phyloP scores from a whole-genome alignment of 257 asterid genomes.

The Plectranthus barbatus region DNA sequence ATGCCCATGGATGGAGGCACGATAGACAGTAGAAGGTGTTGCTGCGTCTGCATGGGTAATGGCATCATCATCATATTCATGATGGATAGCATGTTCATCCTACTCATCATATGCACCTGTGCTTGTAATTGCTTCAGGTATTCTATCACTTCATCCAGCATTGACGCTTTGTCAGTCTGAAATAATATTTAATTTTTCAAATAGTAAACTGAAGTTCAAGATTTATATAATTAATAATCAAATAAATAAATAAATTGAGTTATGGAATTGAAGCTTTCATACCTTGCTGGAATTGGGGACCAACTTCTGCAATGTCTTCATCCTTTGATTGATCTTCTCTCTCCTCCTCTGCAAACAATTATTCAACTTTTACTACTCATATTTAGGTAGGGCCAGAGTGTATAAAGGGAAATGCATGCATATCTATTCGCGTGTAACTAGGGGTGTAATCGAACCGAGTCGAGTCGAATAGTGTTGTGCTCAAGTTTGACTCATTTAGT shows the following conservation, averaged over 20 bases:
- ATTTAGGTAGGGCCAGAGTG: no score
- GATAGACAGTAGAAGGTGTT: no score
- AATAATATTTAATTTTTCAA: no score
- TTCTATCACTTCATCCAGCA: constrained; percentile 89
- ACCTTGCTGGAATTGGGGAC: constrained; percentile 99
- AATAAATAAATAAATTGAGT: neutral
- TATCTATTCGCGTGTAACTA: no score
- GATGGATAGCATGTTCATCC: constrained; percentile 68
- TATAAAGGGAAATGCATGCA: no score
- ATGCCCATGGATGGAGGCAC: no score
- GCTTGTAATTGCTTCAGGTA: constrained; percentile 71
- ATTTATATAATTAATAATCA: no score
- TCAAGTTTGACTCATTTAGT: no score
- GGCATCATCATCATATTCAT: constrained; percentile 69
- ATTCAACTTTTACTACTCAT: neutral
- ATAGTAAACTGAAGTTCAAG: no score
- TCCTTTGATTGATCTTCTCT: constrained; percentile 84
- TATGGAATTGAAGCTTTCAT: constrained; percentile 2
- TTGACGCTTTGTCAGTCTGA: constrained; percentile 89
- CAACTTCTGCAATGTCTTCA: constrained; percentile 89
- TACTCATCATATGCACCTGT: constrained; percentile 56
- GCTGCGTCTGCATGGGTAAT: constrained; percentile 38
- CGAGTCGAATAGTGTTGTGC: no score
- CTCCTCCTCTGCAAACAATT: constrained; percentile 55
- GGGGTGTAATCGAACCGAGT: no score